A percentile compares a stretch with the other conserved stretches of the same genome.
Conservation (phyloP, 805 yeast genomes). For the Schwanniomyces sp. region DNA sequence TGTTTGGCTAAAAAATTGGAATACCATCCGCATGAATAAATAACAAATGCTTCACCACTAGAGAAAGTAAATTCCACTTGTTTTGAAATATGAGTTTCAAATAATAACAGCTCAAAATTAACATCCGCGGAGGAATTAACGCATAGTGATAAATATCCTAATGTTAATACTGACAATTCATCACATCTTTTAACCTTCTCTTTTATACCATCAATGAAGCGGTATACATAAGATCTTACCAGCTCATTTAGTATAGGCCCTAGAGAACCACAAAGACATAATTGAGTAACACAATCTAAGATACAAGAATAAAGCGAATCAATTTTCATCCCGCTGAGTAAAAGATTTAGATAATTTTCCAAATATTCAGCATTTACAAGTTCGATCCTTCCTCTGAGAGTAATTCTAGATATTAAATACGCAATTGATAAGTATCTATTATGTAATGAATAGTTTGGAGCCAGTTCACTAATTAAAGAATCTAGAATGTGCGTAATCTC, state of each 20-base stretch:
- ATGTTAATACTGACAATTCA: constrained; percentile 57
- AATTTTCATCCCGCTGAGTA: constrained; percentile 17
- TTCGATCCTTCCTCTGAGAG: constrained; percentile 26
- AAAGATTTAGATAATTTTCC: constrained; percentile 8
- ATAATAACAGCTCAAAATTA: constrained; percentile 46
- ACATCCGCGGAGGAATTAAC: constrained; percentile 5
- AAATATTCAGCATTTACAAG: constrained; percentile 11
- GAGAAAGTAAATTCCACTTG: constrained; percentile 76
- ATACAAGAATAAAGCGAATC: constrained; percentile 22
- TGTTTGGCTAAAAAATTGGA: constrained; percentile 54
- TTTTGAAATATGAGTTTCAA: constrained; percentile 61
- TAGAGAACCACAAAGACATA: constrained; percentile 46
- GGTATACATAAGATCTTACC: constrained; percentile 4
- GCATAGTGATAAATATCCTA: constrained; percentile 54
- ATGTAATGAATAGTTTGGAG: constrained; percentile 14
- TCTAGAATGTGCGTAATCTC: constrained; percentile 7
- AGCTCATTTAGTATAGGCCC: constrained; percentile 28
- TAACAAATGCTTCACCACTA: constrained; percentile 79
- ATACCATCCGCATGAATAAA: constrained; percentile 74
- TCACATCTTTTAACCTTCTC: constrained; percentile 52
- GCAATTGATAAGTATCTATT: constrained; percentile 35
- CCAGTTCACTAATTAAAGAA: constrained; percentile 4
- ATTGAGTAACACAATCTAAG: constrained; percentile 42
- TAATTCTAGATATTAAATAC: constrained; percentile 47
- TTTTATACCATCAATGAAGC: constrained; percentile 23